Percentiles rank a stretch among this genome's conserved stretches.
These are phyloP conservation scores for Xylaria sp. DNA, from an alignment of 2,329 filamentous ascomycete genomes.

Conservation along the genomic window DNA sequence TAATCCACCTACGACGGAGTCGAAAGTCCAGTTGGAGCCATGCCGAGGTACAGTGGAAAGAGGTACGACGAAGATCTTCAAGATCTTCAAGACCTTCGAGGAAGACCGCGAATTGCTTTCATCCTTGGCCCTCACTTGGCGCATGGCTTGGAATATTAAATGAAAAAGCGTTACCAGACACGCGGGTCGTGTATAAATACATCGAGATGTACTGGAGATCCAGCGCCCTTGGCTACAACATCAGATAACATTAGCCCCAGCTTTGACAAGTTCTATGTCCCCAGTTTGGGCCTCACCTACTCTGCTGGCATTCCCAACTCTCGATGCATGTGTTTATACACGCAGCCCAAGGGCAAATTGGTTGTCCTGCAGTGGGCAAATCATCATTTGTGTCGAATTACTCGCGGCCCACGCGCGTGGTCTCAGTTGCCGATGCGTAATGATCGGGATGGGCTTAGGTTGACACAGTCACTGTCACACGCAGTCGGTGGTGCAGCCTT, in stretches of 20 bases:
- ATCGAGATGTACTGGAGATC: neutral
- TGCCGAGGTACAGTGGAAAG: neutral
- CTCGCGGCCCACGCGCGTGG: conserved; percentile 1
- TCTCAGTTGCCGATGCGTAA: neutral
- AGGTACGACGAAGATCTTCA: neutral
- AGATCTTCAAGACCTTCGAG: neutral
- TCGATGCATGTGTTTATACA: neutral
- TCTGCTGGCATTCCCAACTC: neutral
- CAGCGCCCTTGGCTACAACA: conserved; percentile 23
- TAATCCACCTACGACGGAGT: conserved; percentile 8
- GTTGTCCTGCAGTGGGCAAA: conserved; percentile 1
- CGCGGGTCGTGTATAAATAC: conserved; percentile 21
- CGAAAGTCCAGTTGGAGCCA: conserved; percentile 2
- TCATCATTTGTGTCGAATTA: neutral
- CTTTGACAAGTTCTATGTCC: neutral
- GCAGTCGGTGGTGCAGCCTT: neutral
- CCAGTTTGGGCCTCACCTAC: conserved; percentile 26
- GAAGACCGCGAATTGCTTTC: conserved; percentile 6
- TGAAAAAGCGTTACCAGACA: conserved; percentile 30
- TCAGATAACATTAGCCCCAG: conserved; percentile 19
- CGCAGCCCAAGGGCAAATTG: conserved; percentile 10
- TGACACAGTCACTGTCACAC: neutral
- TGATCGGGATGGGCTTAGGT: neutral
- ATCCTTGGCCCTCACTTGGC: conserved; percentile 31
- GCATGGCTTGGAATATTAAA: conserved; percentile 16